These are phyloP conservation scores for Metarhizium guizhouense DNA, from an alignment of 2,329 filamentous ascomycete genomes.

Conservation along the genomic window DNA sequence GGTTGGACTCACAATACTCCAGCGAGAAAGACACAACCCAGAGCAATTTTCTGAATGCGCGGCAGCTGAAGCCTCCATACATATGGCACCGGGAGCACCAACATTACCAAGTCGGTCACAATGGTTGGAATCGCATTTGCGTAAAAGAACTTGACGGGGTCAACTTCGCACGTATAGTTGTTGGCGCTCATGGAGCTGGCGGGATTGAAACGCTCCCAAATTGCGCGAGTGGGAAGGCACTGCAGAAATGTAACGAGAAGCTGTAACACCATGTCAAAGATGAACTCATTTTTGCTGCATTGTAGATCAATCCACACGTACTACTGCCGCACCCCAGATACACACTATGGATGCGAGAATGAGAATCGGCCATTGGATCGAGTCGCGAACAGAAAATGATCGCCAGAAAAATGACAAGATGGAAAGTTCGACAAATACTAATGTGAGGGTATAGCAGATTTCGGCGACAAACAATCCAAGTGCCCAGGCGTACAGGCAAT, in stretches of 20 bases:
- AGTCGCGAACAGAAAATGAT: slow-evolving; percentile 3
- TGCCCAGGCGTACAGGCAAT: slow-evolving; percentile 12
- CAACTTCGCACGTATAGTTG: slow-evolving; percentile 22
- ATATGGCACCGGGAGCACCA: slow-evolving; percentile 34
- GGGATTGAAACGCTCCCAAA: slow-evolving; percentile 12
- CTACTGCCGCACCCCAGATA: slow-evolving; percentile 14
- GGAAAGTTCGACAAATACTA: background rate
- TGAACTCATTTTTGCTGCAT: background rate
- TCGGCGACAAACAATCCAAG: slow-evolving; percentile 15
- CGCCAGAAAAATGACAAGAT: slow-evolving; percentile 2
- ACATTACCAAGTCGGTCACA: slow-evolving; percentile 33
- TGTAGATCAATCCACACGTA: slow-evolving; percentile 3
- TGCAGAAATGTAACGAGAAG: slow-evolving; percentile 11
- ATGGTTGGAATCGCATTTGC: slow-evolving; percentile 37
- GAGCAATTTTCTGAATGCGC: slow-evolving; percentile 23
- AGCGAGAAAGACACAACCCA: slow-evolving; percentile 28
- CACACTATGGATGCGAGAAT: slow-evolving; percentile 7
- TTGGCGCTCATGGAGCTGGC: background rate
- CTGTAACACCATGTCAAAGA: background rate
- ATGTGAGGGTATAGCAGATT: slow-evolving; percentile 8
- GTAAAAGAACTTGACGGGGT: slow-evolving; percentile 35
- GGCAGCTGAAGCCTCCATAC: slow-evolving; percentile 34
- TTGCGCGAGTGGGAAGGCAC: slow-evolving; percentile 11
- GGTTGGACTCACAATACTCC: slow-evolving; percentile 22
- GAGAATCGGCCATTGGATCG: slow-evolving; percentile 13